phyloP scores from a whole-genome alignment of 768 basidiomycete species.

The Symmetrospora coprosmae region DNA sequence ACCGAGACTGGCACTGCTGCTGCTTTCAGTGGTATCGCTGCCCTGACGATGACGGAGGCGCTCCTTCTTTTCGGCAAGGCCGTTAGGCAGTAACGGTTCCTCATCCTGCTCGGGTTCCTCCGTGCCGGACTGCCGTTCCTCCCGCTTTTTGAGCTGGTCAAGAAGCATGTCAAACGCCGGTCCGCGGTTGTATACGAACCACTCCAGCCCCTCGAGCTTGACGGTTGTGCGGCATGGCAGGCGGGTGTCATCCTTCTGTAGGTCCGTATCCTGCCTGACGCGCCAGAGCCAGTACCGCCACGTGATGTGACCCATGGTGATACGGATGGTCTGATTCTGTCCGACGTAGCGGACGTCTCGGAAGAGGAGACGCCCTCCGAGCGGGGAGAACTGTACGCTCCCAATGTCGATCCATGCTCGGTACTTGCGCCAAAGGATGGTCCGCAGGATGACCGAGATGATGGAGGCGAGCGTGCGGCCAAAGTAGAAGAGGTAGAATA shows the following conservation, averaged over 20 bases:
- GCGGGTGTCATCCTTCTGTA: constrained; percentile 37
- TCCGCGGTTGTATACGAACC: constrained; percentile 82
- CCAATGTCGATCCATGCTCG: constrained; percentile 72
- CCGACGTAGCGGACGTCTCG: constrained; percentile 82
- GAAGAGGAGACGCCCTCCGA: constrained; percentile 73
- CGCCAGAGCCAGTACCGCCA: constrained; percentile 90
- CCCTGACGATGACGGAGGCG: constrained; percentile 16
- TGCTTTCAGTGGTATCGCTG: too few species aligned
- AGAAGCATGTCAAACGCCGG: constrained; percentile 77
- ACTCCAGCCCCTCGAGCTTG: constrained; percentile 71
- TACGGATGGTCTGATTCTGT: constrained; percentile 72
- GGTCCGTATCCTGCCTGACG: constrained; percentile 60
- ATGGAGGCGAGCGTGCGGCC: constrained; percentile 65
- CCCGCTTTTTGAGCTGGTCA: constrained; percentile 41
- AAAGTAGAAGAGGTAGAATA: constrained; percentile 71
- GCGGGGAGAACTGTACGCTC: constrained; percentile 76
- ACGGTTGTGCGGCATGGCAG: constrained; percentile 68
- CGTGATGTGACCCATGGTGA: constrained; percentile 61
- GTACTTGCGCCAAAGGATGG: constrained; percentile 63
- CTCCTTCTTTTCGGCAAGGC: constrained; percentile 12
- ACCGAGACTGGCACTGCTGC: not conserved
- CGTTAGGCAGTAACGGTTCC: too few species aligned
- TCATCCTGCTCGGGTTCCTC: too few species aligned
- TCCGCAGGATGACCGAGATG: constrained; percentile 52
- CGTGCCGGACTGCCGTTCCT: too few species aligned